phyloP scores from a whole-genome alignment of 495 filamentous ascomycete species.

The Tetracladium setigerum region DNA sequence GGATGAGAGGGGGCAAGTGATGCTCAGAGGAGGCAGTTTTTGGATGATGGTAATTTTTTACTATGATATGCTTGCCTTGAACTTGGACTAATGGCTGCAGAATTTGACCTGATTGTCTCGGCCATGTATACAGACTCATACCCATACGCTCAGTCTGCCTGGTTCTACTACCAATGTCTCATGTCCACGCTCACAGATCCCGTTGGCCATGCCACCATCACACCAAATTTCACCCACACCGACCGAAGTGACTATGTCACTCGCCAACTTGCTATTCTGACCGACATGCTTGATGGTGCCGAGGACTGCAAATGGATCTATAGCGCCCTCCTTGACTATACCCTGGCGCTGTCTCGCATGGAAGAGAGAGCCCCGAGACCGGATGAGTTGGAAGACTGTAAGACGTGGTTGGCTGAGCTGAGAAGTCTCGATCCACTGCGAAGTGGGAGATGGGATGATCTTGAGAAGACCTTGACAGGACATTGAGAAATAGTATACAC shows the following conservation, averaged over 20 bases:
- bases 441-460: constrained; percentile 54
- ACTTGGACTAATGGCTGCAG: constrained; percentile 25
- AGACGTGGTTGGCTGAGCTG: constrained; percentile 56
- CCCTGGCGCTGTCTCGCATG: constrained; percentile 40
- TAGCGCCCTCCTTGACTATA: constrained; percentile 62
- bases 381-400: constrained; percentile 39
- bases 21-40: constrained; percentile 52
- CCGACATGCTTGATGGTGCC: constrained; percentile 69
- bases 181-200: constrained; percentile 50
- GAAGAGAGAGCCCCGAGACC: constrained; percentile 25
- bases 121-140: constrained; percentile 73
- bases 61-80: not conserved
- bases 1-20: constrained; percentile 58
- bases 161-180: constrained; percentile 90
- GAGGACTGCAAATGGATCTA: constrained; percentile 74
- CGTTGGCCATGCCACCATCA: constrained; percentile 41
- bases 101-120: constrained; percentile 65
- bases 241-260: constrained; percentile 60
- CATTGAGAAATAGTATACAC: too few species aligned
- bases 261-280: constrained; percentile 58
- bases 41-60: constrained; percentile 57
- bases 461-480: constrained; percentile 10
- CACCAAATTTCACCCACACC: constrained; percentile 48
- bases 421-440: constrained; percentile 63
- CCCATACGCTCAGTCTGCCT: constrained; percentile 77